Conservation (phyloP, 805 yeast species). For the Saturnispora quitensis region DNA sequence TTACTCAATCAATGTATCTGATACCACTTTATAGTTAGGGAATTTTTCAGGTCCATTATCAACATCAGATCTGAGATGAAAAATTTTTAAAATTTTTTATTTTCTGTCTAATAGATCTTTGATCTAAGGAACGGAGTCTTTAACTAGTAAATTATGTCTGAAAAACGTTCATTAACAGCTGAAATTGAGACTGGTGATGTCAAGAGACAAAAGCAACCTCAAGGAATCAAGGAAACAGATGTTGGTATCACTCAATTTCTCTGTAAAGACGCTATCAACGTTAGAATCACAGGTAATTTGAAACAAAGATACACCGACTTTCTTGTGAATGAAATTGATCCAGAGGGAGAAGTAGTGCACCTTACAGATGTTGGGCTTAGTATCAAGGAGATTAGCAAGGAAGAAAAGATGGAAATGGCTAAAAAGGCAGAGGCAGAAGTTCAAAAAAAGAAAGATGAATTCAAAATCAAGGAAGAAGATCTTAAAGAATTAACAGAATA, state of each 20-base stretch:
- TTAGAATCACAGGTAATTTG: constrained; percentile 73
- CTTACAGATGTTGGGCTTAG: constrained; percentile 65
- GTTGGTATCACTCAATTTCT: constrained; percentile 77
- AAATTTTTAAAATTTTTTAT: background rate
- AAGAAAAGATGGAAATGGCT: constrained; percentile 34
- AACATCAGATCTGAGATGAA: background rate
- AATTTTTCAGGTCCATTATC: background rate
- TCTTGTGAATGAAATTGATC: constrained; percentile 79
- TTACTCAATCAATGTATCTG: background rate
- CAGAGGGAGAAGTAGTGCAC: constrained; percentile 62
- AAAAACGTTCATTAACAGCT: background rate
- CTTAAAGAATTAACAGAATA: constrained; percentile 38
- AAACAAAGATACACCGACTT: constrained; percentile 92
- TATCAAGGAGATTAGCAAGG: constrained; percentile 35
- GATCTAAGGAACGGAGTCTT: background rate
- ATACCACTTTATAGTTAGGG: background rate
- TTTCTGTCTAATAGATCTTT: background rate
- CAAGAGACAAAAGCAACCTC: constrained; percentile 1
- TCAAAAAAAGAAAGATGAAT: constrained; percentile 17
- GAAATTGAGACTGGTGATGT: background rate
- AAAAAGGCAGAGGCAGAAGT: constrained; percentile 30
- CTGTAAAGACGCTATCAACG: constrained; percentile 12
- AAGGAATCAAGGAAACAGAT: constrained; percentile 54
- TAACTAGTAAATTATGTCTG: background rate
- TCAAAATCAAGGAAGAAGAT: constrained; percentile 38